These are phyloP conservation scores for Xylaria sp. DNA, from an alignment of 2,329 filamentous ascomycete genomes.

Conservation along the genomic window DNA sequence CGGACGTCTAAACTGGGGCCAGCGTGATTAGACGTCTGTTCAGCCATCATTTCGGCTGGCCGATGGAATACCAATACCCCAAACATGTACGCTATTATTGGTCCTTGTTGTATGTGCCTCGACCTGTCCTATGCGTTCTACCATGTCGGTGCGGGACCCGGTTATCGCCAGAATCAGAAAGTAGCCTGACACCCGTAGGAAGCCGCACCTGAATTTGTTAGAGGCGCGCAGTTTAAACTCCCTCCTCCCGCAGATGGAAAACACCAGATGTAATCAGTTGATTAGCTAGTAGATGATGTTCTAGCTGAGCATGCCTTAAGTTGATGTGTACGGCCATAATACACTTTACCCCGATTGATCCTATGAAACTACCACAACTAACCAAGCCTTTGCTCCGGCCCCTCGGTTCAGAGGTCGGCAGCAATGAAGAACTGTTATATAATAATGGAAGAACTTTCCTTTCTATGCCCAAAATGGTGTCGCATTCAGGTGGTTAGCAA, in stretches of 20 bases:
- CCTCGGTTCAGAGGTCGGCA: no score
- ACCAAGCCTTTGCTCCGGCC: no score
- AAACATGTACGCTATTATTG: conserved; percentile 11
- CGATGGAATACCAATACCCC: conserved; percentile 19
- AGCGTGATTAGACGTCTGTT: no score
- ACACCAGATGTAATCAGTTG: conserved; percentile 10
- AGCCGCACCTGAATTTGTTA: not conserved
- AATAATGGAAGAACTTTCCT: not conserved
- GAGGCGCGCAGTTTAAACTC: conserved; percentile 14
- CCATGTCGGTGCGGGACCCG: conserved; percentile 10
- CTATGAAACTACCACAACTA: no score
- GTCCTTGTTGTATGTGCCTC: conserved; percentile 3
- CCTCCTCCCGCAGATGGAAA: conserved; percentile 1
- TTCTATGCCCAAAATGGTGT: not conserved
- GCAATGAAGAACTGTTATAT: no score
- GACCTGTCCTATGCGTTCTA: conserved; percentile 4
- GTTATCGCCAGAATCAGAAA: conserved; percentile 5
- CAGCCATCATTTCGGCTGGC: not conserved
- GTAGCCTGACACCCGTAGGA: conserved; percentile 17
- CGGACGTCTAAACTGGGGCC: no score
- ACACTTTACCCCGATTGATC: no score
- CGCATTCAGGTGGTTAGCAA: not conserved
- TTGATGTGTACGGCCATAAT: conserved; percentile 3
- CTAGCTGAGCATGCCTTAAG: conserved; percentile 14
- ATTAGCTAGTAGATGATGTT: conserved; percentile 3